Evolutionary conservation across 1,284 basidiomycete species (phyloP), one percentile per base, ranked within the genome.

Genomic region (Ustilago vetiveriae): DNA sequence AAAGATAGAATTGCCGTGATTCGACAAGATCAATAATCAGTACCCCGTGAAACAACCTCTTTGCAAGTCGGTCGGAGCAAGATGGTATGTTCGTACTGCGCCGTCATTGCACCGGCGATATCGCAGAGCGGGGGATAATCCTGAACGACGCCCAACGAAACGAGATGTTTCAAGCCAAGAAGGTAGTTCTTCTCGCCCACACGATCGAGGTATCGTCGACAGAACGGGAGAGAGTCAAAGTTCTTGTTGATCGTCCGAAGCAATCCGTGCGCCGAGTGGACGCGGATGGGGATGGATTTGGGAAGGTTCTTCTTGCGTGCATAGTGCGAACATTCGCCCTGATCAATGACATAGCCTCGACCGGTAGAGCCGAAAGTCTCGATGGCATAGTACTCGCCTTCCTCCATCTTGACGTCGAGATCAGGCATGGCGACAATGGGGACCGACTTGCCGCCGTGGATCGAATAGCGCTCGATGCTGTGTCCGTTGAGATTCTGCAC

Each of bases 291-390:
- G 75, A 45, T 52, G 38, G 56, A 66, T 11, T 48, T 55, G 39
- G 90, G 89, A 2, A 89, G 88, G 79, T 92, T 87, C 59, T 85
- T 82, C 29, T 87, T 86, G n/a, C 79, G 57, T 22, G 75, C 72
- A 79, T 97, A 99, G 83, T 98, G 96, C 27, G 93, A 96, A 78
- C 90, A 91, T 38, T 94, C 94, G 21, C 94, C 96, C 44, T 56
- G 43, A 33, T 98, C 95, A 13, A 92, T 86, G n/a, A 98, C 92
- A 40, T 89, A 87, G 4, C 95, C 96, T 37, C 90, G 86, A n/a
- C 96, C 96, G 0, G 95, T 98, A 22, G 91, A 92, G 21, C 96
- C 96, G 83, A 99, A 99, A 0, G 96, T 98, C 84, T 99, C 96
- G 67, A 99, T 97, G 14, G 96, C 96, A 82, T 94, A 98, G 83